Evolutionary conservation across 257 asterid species (phyloP), one percentile per base, ranked within the genome.

Genomic region (Scutellaria baicalensis): DNA sequence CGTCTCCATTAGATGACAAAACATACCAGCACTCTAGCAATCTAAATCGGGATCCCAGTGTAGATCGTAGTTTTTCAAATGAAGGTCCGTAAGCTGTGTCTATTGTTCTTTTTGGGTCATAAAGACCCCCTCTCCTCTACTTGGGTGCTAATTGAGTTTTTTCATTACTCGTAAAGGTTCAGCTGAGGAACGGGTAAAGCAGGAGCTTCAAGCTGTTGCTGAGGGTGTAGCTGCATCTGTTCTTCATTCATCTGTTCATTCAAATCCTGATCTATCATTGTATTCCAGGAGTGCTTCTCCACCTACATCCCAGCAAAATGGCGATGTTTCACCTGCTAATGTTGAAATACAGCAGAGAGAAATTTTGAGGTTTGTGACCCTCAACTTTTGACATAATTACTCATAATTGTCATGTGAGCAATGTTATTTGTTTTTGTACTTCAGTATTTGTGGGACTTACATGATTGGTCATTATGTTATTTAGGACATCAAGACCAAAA

Each of bases 171-270:
- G 40, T 69, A 43, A 74, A 89, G 97, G 80, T 69, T 88, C 93
- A 21, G 79, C 90, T 6, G 99, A 91, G 81, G 98, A 94, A 77
- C 78, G 71, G 64, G 85, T 91, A 69, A 91, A 94, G 81, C 93
- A 84, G 81, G 97, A 94, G 78, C 95, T 91, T 80, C 95, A 88
- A 83, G 92, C 89, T 67, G 96, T 94, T 72, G 97, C 99, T 49
- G 98, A 91, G 81, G 97, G 89, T 58, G 97, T 86, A 55, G 99
- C 93, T 74, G 89, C 96, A 67, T 91, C 99, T 73, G 97, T 93
- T 72, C 86, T 91, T 77, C 86, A 77, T 74, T 77, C 95, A 59
- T 77, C 94, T 11, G 38, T 60, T 31, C 79, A 84, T 64, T 82
- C 89, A 45, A 81, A 86, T 69, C 75, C 86, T 8, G 93, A 84